Evolutionary conservation across 768 basidiomycete species (phyloP), one percentile per base, ranked within the genome.

Genomic region (Collybia sp.): DNA sequence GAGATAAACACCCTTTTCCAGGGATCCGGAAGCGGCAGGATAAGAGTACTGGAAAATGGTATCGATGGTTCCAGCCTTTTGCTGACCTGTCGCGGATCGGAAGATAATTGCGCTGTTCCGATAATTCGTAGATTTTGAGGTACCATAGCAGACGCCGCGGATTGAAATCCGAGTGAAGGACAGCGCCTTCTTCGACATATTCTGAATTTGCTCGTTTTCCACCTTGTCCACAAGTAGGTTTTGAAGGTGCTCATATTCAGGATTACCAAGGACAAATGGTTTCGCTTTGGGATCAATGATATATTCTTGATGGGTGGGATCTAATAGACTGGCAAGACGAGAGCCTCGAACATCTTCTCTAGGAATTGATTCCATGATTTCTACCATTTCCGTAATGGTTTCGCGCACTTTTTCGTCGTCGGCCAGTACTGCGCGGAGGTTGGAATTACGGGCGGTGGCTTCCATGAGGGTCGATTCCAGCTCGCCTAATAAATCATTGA

Each of bases 401-500:
- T 48, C 11, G 12, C 46, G 40, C 1, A 49, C 8, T 1, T 46
- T 30, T 2, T 12, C 31, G 36, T 55, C 43, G 25, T 57, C 44
- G 0, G 51, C 37, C 3, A 59, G 45, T 2, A 59, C 6, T 0
- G 49, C 43, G 9, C 41, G 19, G 32, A 57, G 44, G 35, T 55
- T 59, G 12, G 49, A 42, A 20, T 17, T 40, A 12, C 52, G 48
- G 6, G 39, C 25, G 9, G 49, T 44, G 4, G 43, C 33, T 6
- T 12, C 18, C 46, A 57, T 41, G 16, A 57, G 49, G 3, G 54
- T 58, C 6, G 10, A 30, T 31, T 60, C 59, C 15, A 48, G 16
- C 47, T 37, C 16, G 57, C 63, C 59, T 18, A 44, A 6, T 19
- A 51, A 55, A 2, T 42, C 34, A 40, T 68, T 18, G 37, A 40